These are phyloP conservation scores for Fusarium miscanthi DNA, from an alignment of 2,329 filamentous ascomycete genomes.

Conservation along the genomic window DNA sequence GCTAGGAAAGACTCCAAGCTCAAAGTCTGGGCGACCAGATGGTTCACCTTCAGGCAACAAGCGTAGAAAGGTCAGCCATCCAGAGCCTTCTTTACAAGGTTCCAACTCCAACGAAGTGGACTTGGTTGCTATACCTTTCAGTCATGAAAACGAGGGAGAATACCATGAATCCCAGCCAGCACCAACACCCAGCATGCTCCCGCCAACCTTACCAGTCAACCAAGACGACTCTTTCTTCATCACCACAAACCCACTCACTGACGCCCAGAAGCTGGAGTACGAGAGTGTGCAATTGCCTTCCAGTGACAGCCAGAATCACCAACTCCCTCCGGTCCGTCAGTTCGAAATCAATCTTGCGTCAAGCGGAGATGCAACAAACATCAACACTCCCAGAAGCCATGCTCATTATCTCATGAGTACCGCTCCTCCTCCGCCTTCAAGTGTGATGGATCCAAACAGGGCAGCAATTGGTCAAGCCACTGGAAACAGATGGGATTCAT, in stretches of 20 bases:
- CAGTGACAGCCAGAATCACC: conserved; percentile 26
- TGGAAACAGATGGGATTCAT: conserved; percentile 33
- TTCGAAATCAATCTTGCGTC: conserved; percentile 42
- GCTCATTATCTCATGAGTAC: conserved; percentile 33
- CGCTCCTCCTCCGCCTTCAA: conserved; percentile 32
- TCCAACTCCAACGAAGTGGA: conserved; percentile 44
- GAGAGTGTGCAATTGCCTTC: conserved; percentile 39
- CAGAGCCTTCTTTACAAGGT: conserved; percentile 21
- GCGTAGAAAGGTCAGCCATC: conserved; percentile 36
- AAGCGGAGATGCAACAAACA: conserved; percentile 51
- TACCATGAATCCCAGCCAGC: conserved; percentile 7
- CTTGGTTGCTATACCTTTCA: conserved; percentile 43
- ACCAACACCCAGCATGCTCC: conserved; percentile 42
- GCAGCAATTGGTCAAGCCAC: neutral
- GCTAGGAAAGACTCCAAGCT: neutral
- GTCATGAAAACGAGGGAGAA: conserved; percentile 26
- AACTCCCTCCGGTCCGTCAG: conserved; percentile 32
- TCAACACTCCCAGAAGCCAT: conserved; percentile 51
- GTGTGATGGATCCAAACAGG: conserved; percentile 7
- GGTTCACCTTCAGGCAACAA: conserved; percentile 31
- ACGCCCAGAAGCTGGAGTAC: conserved; percentile 54
- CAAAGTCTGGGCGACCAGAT: neutral
- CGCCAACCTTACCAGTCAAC: conserved; percentile 44
- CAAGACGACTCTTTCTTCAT: conserved; percentile 50
- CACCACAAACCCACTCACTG: conserved; percentile 49